Percentiles rank a stretch among this genome's conserved stretches.
Evolutionary conservation across 805 yeast species (phyloP).

Genomic region (Lipomyces spencermartinsiae): DNA sequence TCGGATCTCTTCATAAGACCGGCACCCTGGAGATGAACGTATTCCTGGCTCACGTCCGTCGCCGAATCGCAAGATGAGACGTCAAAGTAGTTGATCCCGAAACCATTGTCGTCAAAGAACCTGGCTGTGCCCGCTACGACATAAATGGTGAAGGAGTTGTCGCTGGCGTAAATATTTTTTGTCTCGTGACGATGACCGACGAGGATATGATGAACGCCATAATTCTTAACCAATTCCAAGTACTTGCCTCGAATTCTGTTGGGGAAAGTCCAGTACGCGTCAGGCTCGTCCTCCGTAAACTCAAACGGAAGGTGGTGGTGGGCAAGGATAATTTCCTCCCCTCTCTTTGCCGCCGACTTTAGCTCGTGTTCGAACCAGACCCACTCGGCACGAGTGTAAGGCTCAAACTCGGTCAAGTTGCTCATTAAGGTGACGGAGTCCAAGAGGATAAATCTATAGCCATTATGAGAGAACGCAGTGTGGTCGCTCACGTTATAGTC

Average conservation of each 20-base stretch:
- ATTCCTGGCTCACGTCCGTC: slow-evolving; percentile 2
- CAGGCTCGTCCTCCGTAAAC: slow-evolving; percentile 10
- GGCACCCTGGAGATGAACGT: slow-evolving; percentile 2
- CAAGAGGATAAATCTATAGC: slow-evolving; percentile 11
- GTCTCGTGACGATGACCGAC: slow-evolving; percentile 15
- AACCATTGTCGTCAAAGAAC: slow-evolving; percentile 12
- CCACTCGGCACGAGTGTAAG: slow-evolving; percentile 1
- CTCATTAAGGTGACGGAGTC: slow-evolving; percentile 11
- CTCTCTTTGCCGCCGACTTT: neutral
- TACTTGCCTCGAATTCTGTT: slow-evolving; percentile 6
- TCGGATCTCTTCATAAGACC: slow-evolving; percentile 1
- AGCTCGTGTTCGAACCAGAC: slow-evolving; percentile 4
- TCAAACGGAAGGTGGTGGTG: slow-evolving; percentile 17
- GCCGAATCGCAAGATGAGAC: slow-evolving; percentile 2
- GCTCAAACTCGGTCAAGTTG: slow-evolving; percentile 12
- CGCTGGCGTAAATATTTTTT: slow-evolving; percentile 10
- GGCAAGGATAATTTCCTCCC: slow-evolving; percentile 10
- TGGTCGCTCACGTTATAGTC: slow-evolving; percentile 15
- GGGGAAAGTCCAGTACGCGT: slow-evolving; percentile 14
- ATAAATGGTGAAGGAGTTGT: slow-evolving; percentile 14
- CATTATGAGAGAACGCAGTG: slow-evolving; percentile 11
- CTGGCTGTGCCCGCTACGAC: slow-evolving; percentile 15
- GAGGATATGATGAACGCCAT: slow-evolving; percentile 12
- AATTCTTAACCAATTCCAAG: neutral
- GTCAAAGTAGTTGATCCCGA: slow-evolving; percentile 12